Percentiles rank a stretch among this genome's conserved stretches.
These are phyloP conservation scores for Phytophthora hybrid DNA, from an alignment of 352 stramenopile species.

Conservation along the genomic window DNA sequence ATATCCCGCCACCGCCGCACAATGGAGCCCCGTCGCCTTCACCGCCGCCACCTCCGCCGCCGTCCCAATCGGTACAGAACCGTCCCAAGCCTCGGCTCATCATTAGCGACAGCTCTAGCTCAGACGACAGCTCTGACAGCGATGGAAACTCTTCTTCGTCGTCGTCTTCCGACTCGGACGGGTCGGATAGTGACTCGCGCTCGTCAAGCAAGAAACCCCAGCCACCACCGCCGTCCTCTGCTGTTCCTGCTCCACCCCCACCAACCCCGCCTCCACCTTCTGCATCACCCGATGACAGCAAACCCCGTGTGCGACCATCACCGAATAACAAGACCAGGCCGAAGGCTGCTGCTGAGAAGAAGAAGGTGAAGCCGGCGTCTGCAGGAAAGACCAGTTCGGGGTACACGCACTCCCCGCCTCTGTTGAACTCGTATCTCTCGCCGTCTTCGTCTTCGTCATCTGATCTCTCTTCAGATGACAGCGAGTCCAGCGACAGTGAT, in stretches of 20 bases:
- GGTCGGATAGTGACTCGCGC: conserved; percentile 41
- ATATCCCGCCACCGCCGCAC: conserved; percentile 11
- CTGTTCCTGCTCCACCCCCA: conserved; percentile 29
- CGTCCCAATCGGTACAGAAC: conserved; percentile 35
- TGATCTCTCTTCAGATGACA: conserved; percentile 81
- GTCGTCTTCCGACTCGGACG: conserved; percentile 49
- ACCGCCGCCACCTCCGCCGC: conserved; percentile 42
- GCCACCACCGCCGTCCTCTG: conserved; percentile 33
- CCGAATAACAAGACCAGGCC: conserved; percentile 16
- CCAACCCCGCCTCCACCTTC: conserved; percentile 41
- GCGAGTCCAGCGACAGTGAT: conserved; percentile 69
- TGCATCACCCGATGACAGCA: conserved; percentile 25
- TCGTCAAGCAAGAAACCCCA: conserved; percentile 22
- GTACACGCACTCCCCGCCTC: conserved; percentile 46
- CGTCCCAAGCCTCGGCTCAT: conserved; percentile 47
- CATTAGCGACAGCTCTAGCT: conserved; percentile 76
- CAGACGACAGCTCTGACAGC: conserved; percentile 55
- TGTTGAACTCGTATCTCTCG: conserved; percentile 74
- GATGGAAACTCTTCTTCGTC: conserved; percentile 47
- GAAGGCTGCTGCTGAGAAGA: conserved; percentile 17
- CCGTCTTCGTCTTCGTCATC: conserved; percentile 82
- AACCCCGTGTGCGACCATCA: conserved; percentile 15
- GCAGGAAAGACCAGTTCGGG: conserved; percentile 14
- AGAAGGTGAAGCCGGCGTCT: conserved; percentile 18
- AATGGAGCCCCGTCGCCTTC: conserved; percentile 26